Percentiles rank a stretch among this genome's conserved stretches.
Evolutionary conservation across 345 rosid genomes (phyloP).

Genomic region (Chamaenerion angustifolium): DNA sequence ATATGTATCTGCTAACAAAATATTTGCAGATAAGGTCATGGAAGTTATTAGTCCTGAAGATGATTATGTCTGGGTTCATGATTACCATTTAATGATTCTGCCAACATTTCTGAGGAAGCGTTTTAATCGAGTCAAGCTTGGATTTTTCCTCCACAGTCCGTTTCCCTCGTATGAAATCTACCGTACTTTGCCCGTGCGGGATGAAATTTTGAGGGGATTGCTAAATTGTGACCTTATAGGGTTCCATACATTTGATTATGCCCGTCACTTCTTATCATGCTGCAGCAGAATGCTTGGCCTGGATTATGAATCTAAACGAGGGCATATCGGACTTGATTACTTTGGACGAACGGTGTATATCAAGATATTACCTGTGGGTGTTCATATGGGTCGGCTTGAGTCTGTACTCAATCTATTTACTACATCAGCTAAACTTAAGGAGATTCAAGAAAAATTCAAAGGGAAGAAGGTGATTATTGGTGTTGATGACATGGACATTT

Average conservation of each 20-base stretch:
- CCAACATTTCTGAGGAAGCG: conserved; percentile 68
- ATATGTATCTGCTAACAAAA: conserved; percentile 59
- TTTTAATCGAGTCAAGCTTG: conserved; percentile 50
- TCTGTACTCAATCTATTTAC: conserved; percentile 45
- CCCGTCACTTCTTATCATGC: conserved; percentile 65
- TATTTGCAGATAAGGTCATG: conserved; percentile 67
- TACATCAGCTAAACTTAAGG: conserved; percentile 44
- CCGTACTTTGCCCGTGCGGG: conserved; percentile 55
- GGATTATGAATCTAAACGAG: conserved; percentile 70
- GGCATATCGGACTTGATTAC: conserved; percentile 73
- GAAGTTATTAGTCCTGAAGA: conserved; percentile 59
- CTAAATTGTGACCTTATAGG: conserved; percentile 62
- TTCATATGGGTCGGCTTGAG: conserved; percentile 61
- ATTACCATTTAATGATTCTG: conserved; percentile 67
- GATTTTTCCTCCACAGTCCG: conserved; percentile 69
- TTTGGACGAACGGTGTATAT: conserved; percentile 68
- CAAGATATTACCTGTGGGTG: conserved; percentile 61
- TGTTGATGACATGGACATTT: conserved; percentile 68
- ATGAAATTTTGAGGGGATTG: conserved; percentile 49
- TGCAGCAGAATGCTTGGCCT: conserved; percentile 78
- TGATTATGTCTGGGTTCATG: conserved; percentile 69
- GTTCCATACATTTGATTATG: conserved; percentile 70
- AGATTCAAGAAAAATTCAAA: conserved; percentile 35
- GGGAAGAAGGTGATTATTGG: conserved; percentile 61
- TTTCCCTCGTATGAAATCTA: conserved; percentile 77